Evolutionary conservation across 2,329 filamentous ascomycete genomes (phyloP), one percentile per base, ranked within the genome.

Genomic region (Calonectria leucothoes): DNA sequence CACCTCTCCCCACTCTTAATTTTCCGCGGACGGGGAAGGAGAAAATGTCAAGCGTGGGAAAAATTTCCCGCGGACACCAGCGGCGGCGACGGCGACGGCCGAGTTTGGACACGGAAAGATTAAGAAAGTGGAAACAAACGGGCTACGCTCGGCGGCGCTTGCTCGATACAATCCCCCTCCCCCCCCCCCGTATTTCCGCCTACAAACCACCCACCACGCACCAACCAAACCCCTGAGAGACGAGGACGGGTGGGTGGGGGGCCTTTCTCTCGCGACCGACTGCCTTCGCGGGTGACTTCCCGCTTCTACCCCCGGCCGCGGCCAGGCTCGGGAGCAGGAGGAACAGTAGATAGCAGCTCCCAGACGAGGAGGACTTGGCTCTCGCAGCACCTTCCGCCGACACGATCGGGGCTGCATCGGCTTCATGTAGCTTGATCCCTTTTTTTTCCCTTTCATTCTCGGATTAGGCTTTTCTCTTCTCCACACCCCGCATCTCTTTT

Each of bases 131-230:
- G n/a, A 51, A 66, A 37, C 12, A 51, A 66, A 37, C 12, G 51
- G 69, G 69, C 42, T 71, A 61, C 39, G 35, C 51, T 59, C 70
- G 55, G 52, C 64, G 55, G 61, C 35, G 45, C 70, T 64, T 71
- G 64, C 70, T 68, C 17, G 7, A 64, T 64, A 7, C 70, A 65
- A n/a, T n/a, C n/a, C n/a, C n/a, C n/a, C n/a, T n/a, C n/a, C n/a
- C n/a, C n/a, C n/a, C n/a, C 55, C 17, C n/a, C 48, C 59, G 68
- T 65, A 65, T 55, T 70, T 70, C 68, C 55, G 27, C 51, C 29
- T 48, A 39, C 27, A 61, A 39, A 33, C 33, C 33, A 35, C 23
- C 55, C 12, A 61, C n/a, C 33, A 17, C 29, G 29, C 33, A 17
- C 51, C 51, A 20, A 48, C 27, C 55, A 11, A 6, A 31, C 11